A percentile compares a stretch with the other conserved stretches of the same genome.
Conservation (phyloP, 2,329 filamentous ascomycete genomes). For the Apiospora sp. region DNA sequence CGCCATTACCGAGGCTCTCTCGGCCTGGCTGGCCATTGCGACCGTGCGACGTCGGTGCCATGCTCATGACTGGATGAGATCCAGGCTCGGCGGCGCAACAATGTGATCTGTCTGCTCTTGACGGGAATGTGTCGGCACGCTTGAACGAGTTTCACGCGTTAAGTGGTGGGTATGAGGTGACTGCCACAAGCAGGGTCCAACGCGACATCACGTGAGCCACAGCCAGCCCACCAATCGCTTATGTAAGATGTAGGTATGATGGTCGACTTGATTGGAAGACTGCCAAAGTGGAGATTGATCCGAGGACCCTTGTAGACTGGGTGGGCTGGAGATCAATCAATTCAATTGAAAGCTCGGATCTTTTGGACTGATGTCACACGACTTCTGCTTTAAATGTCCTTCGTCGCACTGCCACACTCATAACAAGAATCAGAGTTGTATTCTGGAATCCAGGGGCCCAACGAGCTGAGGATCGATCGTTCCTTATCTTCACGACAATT, state of each 20-base stretch:
- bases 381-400: neutral
- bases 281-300: no score
- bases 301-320: neutral
- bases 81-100: neutral
- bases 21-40: constrained; percentile 36
- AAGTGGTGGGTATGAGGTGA: neutral
- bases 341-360: constrained; percentile 10
- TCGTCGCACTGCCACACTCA: constrained; percentile 5
- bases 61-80: constrained; percentile 26
- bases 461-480: neutral
- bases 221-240: neutral
- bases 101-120: neutral
- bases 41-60: constrained; percentile 44
- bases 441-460: neutral
- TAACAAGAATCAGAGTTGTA: constrained; percentile 9
- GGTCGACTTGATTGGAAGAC: neutral
- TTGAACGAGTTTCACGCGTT: constrained; percentile 5
- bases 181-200: neutral
- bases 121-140: neutral
- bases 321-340: neutral
- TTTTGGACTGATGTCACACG: constrained; percentile 19
- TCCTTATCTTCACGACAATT: neutral
- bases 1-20: constrained; percentile 35
- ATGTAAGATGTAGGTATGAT: neutral
- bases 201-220: constrained; percentile 5